Percentiles rank a stretch among this genome's conserved stretches.
Evolutionary conservation across 176 grass and related monocot genomes (phyloP).

Genomic region (Carex pumila): DNA sequence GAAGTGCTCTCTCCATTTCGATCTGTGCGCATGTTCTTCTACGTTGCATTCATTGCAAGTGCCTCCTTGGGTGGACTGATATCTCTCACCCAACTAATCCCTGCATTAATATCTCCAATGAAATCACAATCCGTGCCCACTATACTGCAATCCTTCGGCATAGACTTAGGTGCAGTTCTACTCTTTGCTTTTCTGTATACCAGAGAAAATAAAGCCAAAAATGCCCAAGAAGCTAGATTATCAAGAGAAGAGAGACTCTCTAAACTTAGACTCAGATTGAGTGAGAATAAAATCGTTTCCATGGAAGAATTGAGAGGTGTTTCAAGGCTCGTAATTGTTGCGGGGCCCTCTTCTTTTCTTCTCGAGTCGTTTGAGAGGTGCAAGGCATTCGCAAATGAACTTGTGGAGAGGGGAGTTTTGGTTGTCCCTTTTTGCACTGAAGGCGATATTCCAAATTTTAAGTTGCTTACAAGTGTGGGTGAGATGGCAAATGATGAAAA

Average conservation of each 20-base stretch:
- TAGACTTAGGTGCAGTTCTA: constrained; percentile 61
- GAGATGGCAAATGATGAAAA: constrained; percentile 21
- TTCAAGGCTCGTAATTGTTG: constrained; percentile 77
- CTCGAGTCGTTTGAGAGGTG: constrained; percentile 62
- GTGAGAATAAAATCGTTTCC: constrained; percentile 33
- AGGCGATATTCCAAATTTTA: constrained; percentile 35
- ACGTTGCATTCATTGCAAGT: constrained; percentile 84
- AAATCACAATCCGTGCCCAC: constrained; percentile 24
- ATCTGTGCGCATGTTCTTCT: constrained; percentile 93
- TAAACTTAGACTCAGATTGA: constrained; percentile 53
- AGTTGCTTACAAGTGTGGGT: constrained; percentile 12
- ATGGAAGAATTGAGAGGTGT: constrained; percentile 64
- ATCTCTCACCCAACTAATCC: constrained; percentile 51
- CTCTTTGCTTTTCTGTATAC: constrained; percentile 83
- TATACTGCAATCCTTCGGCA: constrained; percentile 62
- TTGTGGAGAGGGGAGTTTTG: constrained; percentile 72
- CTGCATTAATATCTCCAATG: constrained; percentile 41
- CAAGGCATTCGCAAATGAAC: constrained; percentile 45
- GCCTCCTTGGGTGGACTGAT: constrained; percentile 58
- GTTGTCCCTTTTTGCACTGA: constrained; percentile 72
- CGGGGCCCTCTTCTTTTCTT: constrained; percentile 55
- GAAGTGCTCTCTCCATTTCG: constrained; percentile 86
- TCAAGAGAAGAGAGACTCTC: constrained; percentile 81
- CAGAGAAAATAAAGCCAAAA: constrained; percentile 69
- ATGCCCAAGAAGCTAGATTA: constrained; percentile 66